phyloP scores from a whole-genome alignment of 1,284 basidiomycete genomes.

The Marasmius oreades region DNA sequence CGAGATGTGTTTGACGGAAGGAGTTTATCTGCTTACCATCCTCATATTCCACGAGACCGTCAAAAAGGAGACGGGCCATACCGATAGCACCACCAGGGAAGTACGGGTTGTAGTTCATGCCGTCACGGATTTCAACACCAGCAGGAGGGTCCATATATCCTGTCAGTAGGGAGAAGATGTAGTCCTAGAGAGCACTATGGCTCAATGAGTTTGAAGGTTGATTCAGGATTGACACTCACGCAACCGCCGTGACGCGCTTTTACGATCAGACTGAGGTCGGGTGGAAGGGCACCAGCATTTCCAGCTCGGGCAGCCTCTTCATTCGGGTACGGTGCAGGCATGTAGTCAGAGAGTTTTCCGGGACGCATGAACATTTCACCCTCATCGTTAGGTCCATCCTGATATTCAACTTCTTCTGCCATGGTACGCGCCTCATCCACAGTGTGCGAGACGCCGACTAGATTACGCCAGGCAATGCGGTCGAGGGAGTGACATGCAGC shows the following conservation, averaged over 20 bases:
- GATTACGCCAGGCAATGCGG: conserved; percentile 99
- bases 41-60: conserved; percentile 92
- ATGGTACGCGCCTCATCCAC: conserved; percentile 89
- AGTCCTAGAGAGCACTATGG: conserved; percentile 64
- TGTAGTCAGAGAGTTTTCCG: conserved; percentile 95
- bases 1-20: conserved; percentile 4
- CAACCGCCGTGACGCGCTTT: conserved; percentile 98
- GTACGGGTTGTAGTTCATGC: conserved; percentile 98
- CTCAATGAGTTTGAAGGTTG: neutral
- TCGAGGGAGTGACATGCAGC: conserved; percentile 98
- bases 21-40: conserved; percentile 57
- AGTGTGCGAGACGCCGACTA: conserved; percentile 97
- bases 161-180: conserved; percentile 95
- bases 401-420: conserved; percentile 97
- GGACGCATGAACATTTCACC: conserved; percentile 99
- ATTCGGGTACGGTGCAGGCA: conserved; percentile 96
- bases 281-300: conserved; percentile 94
- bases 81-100: conserved; percentile 98
- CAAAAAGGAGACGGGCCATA: conserved; percentile 97
- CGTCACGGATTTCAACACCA: conserved; percentile 94
- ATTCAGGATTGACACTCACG: conserved; percentile 45
- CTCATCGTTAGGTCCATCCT: conserved; percentile 92
- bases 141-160: conserved; percentile 97
- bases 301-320: conserved; percentile 95
- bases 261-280: conserved; percentile 95